Percentiles rank a stretch among this genome's conserved stretches.
Conservation (phyloP, 176 grass and related monocot genomes). For the Eragrostis curvula region DNA sequence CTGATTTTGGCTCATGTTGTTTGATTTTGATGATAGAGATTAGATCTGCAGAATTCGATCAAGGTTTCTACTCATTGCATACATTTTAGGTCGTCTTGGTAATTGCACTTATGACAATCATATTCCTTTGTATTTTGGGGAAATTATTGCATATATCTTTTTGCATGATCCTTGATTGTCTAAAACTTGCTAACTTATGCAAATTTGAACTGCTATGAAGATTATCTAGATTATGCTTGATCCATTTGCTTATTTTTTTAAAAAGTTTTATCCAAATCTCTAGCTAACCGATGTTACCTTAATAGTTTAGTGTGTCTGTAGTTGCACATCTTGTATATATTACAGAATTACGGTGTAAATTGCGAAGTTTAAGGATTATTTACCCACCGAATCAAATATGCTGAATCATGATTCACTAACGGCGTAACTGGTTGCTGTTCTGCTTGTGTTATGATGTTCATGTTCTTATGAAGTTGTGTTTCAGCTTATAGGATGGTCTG, state of each 20-base stretch:
- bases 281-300: background rate
- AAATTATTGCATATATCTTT: background rate
- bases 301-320: background rate
- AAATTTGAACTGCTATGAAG: background rate
- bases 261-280: background rate
- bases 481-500: background rate
- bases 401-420: background rate
- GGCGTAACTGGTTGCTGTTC: background rate
- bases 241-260: background rate
- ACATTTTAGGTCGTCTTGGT: background rate
- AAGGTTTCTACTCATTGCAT: background rate
- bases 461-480: background rate
- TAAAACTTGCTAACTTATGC: background rate
- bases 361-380: background rate
- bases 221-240: background rate
- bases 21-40: background rate
- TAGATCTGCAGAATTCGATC: conserved; percentile 15
- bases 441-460: background rate
- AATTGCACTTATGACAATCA: background rate
- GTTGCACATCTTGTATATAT: background rate
- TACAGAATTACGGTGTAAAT: background rate
- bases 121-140: background rate
- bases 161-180: background rate
- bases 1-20: background rate
- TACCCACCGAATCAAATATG: background rate